A percentile compares a stretch with the other conserved stretches of the same genome.
Evolutionary conservation across 140 eudicot species (phyloP).

Genomic region (Bidens hawaiensis): DNA sequence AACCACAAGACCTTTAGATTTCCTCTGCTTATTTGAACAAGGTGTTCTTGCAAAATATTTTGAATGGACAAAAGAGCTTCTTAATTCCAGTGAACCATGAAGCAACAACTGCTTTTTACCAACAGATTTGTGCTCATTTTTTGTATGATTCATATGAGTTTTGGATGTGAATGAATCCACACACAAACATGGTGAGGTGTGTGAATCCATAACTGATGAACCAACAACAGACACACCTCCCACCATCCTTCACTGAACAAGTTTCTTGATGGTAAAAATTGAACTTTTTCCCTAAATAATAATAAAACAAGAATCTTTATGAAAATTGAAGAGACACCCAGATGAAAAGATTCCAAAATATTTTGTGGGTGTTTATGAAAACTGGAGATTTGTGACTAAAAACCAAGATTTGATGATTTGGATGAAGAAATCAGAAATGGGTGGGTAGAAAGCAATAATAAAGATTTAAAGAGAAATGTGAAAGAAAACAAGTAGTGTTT

Average conservation of each 20-base stretch:
- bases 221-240: constrained; percentile 76
- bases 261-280: not conserved
- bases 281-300: constrained; percentile 11
- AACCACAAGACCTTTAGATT: constrained; percentile 51
- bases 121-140: constrained; percentile 36
- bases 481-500: constrained; percentile 18
- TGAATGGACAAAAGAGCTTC: constrained; percentile 55
- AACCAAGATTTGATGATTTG: constrained; percentile 22
- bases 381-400: constrained; percentile 20
- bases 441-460: constrained; percentile 32
- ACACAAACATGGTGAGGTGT: constrained; percentile 66
- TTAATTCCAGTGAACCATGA: constrained; percentile 48
- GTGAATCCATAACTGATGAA: constrained; percentile 68
- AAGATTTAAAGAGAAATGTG: constrained; percentile 11
- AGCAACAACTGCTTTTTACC: constrained; percentile 39
- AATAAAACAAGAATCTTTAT: constrained; percentile 17
- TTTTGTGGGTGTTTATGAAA: constrained; percentile 34
- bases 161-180: constrained; percentile 58
- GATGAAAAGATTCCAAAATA: constrained; percentile 20
- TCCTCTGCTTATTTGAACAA: constrained; percentile 30
- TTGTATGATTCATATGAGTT: constrained; percentile 34
- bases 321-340: constrained; percentile 33
- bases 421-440: constrained; percentile 49
- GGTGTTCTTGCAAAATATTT: constrained; percentile 36
- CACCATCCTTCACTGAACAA: constrained; percentile 45